Evolutionary conservation across 2,329 filamentous ascomycete genomes (phyloP).

Genomic region (Trichoderma semiorbis): DNA sequence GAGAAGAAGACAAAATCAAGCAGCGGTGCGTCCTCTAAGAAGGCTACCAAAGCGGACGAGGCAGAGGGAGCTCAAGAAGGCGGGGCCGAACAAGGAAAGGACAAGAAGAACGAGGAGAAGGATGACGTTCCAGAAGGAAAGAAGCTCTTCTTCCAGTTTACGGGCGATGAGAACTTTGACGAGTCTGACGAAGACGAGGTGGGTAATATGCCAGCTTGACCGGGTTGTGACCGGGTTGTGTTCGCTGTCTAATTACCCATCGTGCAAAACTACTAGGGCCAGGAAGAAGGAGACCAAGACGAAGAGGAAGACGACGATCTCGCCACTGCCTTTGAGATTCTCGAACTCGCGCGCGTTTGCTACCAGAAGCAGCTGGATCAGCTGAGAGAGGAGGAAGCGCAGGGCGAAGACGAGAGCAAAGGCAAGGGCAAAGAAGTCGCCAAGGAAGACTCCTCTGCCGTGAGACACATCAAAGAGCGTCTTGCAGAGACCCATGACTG

Average conservation of each 20-base stretch:
- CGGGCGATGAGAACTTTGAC: constrained; percentile 90
- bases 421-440: constrained; percentile 43
- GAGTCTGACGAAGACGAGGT: constrained; percentile 73
- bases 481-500: constrained; percentile 91
- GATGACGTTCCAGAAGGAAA: constrained; percentile 41
- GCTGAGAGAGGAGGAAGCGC: constrained; percentile 29
- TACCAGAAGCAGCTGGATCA: constrained; percentile 54
- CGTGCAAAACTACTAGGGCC: constrained; percentile 29
- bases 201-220: constrained; percentile 26
- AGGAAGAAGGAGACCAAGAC: constrained; percentile 45
- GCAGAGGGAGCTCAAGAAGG: constrained; percentile 46
- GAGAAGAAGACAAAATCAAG: constrained; percentile 46
- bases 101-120: constrained; percentile 37
- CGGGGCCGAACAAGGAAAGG: constrained; percentile 38
- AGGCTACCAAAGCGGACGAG: constrained; percentile 38
- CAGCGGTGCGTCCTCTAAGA: constrained; percentile 34
- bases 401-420: constrained; percentile 34
- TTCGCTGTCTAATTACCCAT: constrained; percentile 23
- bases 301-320: constrained; percentile 70
- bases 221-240: neutral
- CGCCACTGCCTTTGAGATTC: constrained; percentile 76
- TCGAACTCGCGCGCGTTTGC: constrained; percentile 72
- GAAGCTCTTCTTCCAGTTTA: constrained; percentile 87
- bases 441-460: constrained; percentile 38
- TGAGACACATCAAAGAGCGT: constrained; percentile 71